Evolutionary conservation across 257 asterid species (phyloP), one percentile per base, ranked within the genome.

Genomic region (Haberlea rhodopensis): DNA sequence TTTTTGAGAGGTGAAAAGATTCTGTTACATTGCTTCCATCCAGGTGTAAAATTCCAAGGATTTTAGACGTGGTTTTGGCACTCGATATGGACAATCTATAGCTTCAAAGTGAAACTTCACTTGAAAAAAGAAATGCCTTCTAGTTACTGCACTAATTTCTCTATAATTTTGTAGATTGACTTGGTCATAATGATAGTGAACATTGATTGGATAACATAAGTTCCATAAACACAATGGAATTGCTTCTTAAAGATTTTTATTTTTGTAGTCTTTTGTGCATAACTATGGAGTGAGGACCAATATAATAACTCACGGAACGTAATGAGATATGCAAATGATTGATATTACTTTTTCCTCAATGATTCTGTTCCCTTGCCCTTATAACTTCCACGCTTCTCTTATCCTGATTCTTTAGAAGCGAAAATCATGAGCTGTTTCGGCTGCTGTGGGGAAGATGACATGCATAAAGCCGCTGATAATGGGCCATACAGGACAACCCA

Each of bases 381-480:
- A 16, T 52, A 28, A 49, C 13, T 6, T 24, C 24, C 62, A 6
- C 15, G 26, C 31, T n/a, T 53, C 58, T 43, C 52, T 26, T 51
- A 37, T 6, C 11, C 32, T 37, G 57, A 60, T 57, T 43, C 27
- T 37, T 40, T 40, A 15, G 7, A 15, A 40, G 49, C 34, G 60
- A 60, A 29, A 23, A 67, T 57, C 68, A 88, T 88, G 95, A 60
- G 96, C 57, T 85, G 94, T 85, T 85, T 86, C 27, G 53, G 79
- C 59, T 85, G 94, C 66, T 85, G 94, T 66, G 68, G 28, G 40
- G 89, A 82, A 6, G 95, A 77, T 69, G 86, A 86, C 76, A 67
- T 82, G 81, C 86, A 79, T 23, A 86, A 84, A 82, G 67, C 79
- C 54, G 53, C 83, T 63, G 88, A 85, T 74, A 77, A 78, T 78